phyloP scores from a whole-genome alignment of 2,329 filamentous ascomycete genomes.

The Cercospora brassicicola region DNA sequence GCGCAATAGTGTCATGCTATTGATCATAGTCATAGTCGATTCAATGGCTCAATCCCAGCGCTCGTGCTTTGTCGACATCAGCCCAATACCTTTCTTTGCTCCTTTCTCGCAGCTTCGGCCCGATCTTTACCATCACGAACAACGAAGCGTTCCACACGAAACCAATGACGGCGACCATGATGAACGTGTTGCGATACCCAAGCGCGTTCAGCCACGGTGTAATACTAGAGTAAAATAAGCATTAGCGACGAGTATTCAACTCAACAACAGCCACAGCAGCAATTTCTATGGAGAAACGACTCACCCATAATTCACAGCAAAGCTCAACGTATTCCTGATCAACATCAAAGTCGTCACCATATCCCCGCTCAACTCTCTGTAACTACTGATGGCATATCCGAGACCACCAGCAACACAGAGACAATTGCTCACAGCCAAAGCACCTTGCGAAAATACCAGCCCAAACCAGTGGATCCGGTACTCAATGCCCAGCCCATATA shows the following conservation, averaged over 20 bases:
- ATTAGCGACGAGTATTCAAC: neutral
- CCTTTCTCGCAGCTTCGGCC: constrained; percentile 16
- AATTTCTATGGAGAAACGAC: neutral
- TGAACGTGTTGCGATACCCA: constrained; percentile 24
- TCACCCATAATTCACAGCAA: constrained; percentile 50
- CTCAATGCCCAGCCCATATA: constrained; percentile 52
- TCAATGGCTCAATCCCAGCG: constrained; percentile 23
- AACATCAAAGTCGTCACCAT: constrained; percentile 50
- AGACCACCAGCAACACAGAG: constrained; percentile 44
- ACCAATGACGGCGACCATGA: constrained; percentile 26
- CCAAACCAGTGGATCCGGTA: constrained; percentile 51
- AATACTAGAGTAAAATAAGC: constrained; percentile 3
- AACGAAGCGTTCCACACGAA: constrained; percentile 25
- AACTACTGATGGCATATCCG: constrained; percentile 47
- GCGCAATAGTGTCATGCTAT: too few relatives aligned
- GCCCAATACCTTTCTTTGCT: constrained; percentile 25
- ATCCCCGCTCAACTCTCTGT: constrained; percentile 47
- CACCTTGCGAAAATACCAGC: constrained; percentile 47
- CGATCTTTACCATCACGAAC: constrained; percentile 24
- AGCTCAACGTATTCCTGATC: constrained; percentile 51
- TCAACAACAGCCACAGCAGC: neutral
- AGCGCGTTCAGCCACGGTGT: constrained; percentile 26
- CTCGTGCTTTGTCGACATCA: constrained; percentile 24
- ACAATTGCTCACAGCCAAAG: constrained; percentile 47
- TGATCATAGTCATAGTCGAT: neutral